Base-by-base conservation (phyloP, 2,329 filamentous ascomycete species). In the Canariomyces notabilis region DNA sequence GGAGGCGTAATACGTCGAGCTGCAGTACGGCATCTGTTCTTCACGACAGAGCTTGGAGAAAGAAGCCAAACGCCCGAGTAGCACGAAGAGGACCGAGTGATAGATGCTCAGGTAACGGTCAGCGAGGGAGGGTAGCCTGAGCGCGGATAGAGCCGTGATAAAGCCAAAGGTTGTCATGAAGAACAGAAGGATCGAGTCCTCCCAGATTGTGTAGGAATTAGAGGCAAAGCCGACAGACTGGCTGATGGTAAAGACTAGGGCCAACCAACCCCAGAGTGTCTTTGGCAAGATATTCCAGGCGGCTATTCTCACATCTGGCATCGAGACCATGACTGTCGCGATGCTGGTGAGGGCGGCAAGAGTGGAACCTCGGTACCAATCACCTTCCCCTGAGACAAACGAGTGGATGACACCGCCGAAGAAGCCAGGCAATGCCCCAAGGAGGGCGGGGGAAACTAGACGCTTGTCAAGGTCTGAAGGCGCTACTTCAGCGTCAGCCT, bases 121-220 rank as follows among this genome's bases (percentile, higher is more conserved):
- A 3, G 76, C 70, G 19, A 76, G 69, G 29, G 77, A 74, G 42
- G 81, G 76, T 53, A 89, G 82, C 14, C 87, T 80, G 59, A 95
- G 76, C 1, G 90, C 90, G 2, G 85, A 82, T 11, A 88, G 67
- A 11, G 85, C 77, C 29, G 85, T 80, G n/a, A 84, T 74, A 6
- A 89, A 66, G 22, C 89, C 90, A 62, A 97, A 96, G 0, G 90
- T 93, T 2, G 82, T 81, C 48, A 96, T 79, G 69, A 97, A 91
- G 70, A 95, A 95, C 3, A 95, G 74, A 4, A 95, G 76, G 46
- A 96, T 96, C 12, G 89, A 87, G 61, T 98, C 93, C 69, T 98
- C 93, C 90, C 93, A 98, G 55, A 98, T 95, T 0, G 91, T 97
- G 67, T 90, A 98, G 0, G 93, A 98, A 67, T 98, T 98, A 3